Percentiles rank a stretch among this genome's conserved stretches.
Evolutionary conservation across 2,329 filamentous ascomycete genomes (phyloP).

Genomic region (Diaporthe ilicicola): DNA sequence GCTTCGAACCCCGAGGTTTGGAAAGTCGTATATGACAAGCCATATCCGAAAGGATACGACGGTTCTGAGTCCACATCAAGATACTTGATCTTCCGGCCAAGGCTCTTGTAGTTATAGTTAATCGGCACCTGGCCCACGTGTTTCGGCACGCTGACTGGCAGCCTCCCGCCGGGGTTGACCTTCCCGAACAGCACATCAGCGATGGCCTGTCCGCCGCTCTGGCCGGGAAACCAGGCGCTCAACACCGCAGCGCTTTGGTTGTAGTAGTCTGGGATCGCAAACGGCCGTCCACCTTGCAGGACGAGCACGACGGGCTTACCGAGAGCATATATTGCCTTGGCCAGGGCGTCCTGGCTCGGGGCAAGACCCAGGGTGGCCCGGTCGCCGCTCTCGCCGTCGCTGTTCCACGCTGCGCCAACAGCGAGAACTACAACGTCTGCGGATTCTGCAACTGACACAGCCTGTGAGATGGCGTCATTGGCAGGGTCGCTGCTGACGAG

Average conservation of each 20-base stretch:
- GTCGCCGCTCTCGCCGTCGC: constrained; percentile 53
- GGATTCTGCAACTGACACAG: constrained; percentile 44
- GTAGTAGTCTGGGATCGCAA: constrained; percentile 50
- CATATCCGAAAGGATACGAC: constrained; percentile 46
- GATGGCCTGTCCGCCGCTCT: constrained; percentile 46
- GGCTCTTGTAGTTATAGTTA: constrained; percentile 46
- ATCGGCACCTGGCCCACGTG: constrained; percentile 47
- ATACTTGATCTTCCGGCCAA: constrained; percentile 41
- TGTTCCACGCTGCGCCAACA: constrained; percentile 54
- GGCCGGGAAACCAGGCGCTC: constrained; percentile 46
- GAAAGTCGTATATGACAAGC: constrained; percentile 46
- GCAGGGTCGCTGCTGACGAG: constrained; percentile 45
- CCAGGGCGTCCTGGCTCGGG: constrained; percentile 48
- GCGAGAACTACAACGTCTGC: constrained; percentile 51
- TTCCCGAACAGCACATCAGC: constrained; percentile 46
- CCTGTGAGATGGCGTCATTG: constrained; percentile 42
- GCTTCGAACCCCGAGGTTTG: constrained; percentile 39
- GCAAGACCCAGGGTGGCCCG: constrained; percentile 48
- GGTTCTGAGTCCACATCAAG: constrained; percentile 43
- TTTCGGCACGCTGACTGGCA: constrained; percentile 46
- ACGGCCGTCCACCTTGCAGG: constrained; percentile 51
- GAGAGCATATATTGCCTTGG: constrained; percentile 46
- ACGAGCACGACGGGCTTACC: constrained; percentile 52
- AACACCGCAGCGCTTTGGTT: constrained; percentile 49
- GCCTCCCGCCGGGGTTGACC: constrained; percentile 43